Base-by-base conservation (phyloP, 495 filamentous ascomycete species). In the Penicillium diatomitis region DNA sequence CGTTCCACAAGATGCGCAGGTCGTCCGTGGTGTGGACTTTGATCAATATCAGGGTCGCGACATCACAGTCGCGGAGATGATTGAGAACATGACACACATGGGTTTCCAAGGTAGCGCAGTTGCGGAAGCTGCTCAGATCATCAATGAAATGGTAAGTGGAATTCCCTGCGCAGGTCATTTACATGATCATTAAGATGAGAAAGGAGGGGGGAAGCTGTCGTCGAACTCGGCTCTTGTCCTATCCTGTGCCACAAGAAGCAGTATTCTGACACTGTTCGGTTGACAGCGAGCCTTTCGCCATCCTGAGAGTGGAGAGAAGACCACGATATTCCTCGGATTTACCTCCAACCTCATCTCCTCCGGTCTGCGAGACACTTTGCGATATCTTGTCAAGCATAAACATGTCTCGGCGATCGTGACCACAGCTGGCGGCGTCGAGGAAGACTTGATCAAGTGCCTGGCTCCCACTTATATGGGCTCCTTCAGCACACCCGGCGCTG, bases 371-470 rank as follows among this genome's bases (percentile, higher is more conserved):
- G 88, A 92, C 52, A 92, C 88, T 28, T 69, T 99, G 55, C 86
- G 94, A 27, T 97, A 88, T 66, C 79, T 97, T 1, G 91, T 95
- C 8, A 78, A 96, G 64, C 88, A 97, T 67, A 79, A 81, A 33
- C 90, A 97, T 62, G 82, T 97, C 49, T 90, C 87, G 1, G 86
- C 84, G 48, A 86, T 97, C 53, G 94, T 99, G 48, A 94, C 91
- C 10, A 94, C 92, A 3, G 92, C 94, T 0, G 92, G 92, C n/a
- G 94, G 90, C 4, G 79, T 99, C 32, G 92, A 99, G 66, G 92
- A 99, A 65, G 92, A 97, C 62, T 76, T 99, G 39, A 97, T 97
- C 74, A 99, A 99, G 69, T 97, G 94, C 55, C 81, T 97, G 1
- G 92, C 82, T 4, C 84, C 86, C 12, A 99, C 94, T 7, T 97